Base-by-base conservation (phyloP, 106 monocot genomes). In the Acorus gramineus region DNA sequence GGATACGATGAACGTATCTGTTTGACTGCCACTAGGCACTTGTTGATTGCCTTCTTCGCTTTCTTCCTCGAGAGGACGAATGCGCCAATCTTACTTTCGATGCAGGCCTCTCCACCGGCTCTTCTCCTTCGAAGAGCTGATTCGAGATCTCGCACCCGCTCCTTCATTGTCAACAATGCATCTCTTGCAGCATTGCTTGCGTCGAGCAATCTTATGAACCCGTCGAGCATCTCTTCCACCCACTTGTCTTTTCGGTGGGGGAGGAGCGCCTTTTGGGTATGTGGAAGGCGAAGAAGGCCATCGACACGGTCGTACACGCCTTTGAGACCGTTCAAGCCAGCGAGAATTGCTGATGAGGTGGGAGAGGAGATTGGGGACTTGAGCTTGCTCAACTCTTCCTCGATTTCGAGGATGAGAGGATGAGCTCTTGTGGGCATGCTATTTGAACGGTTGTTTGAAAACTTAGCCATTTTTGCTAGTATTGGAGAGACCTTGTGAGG, bases 141-240 rank as follows among this genome's bases (percentile, higher is more conserved):
- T n/a, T 53, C 53, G 7, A 64, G 56, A 43, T 50, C 50, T 56
- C 46, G 57, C 8, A 59, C 63, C 0, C 63, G 62, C n/a, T 49
- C 62, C 49, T 69, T 75, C 55, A 64, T 14, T 4, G 11, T 6
- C 11, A 11, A 2, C 7, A 75, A 10, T 6, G 8, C 47, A 6
- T 69, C 69, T 51, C 69, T 69, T 3, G 58, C 8, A 10, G 50
- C 42, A 53, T 5, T 43, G 62, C 69, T 63, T 3, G 50, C 62
- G 46, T 75, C 75, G 6, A 75, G 55, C 12, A 69, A 57, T 6
- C n/a, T 56, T 43, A 68, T 45, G 54, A 56, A 69, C 4, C 62
- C 63, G 11, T 69, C 69, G 6, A 75, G 44, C 56, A 56, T 28
- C 11, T 44, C 55, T 4, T 55, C 62, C 2, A 67, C 4, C 55